Conservation (phyloP, 2,329 filamentous ascomycete species). For the Parastagonospora avenae region DNA sequence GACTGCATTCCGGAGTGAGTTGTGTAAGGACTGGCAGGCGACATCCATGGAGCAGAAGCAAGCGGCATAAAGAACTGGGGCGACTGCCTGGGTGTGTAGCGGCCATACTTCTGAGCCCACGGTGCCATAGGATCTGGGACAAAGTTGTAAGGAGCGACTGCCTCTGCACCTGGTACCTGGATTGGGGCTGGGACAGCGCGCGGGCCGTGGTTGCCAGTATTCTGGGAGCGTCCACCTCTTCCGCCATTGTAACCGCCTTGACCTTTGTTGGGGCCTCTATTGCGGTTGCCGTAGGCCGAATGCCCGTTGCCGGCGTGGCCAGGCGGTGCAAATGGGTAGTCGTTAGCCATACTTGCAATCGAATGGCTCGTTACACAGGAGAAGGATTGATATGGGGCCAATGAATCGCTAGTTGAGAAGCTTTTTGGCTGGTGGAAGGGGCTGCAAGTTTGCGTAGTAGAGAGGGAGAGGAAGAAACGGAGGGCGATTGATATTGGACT, state of each 20-base stretch:
- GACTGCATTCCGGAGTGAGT: too few species aligned
- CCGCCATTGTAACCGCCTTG: not conserved
- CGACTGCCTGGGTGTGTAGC: not conserved
- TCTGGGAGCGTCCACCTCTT: not conserved
- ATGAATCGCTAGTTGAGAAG: too few species aligned
- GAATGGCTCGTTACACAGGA: too few species aligned
- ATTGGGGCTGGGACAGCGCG: not conserved
- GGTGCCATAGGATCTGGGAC: not conserved
- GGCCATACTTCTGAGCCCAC: not conserved
- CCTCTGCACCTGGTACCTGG: not conserved
- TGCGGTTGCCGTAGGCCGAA: too few species aligned
- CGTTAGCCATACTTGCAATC: too few species aligned
- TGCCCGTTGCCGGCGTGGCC: too few species aligned
- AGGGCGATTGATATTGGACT: not conserved
- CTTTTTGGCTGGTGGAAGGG: too few species aligned
- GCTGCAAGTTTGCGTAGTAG: too few species aligned
- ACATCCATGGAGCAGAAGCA: not conserved
- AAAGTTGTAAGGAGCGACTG: not conserved
- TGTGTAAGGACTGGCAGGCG: too few species aligned
- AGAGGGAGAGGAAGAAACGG: too few species aligned
- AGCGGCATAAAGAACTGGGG: not conserved
- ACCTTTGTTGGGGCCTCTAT: not conserved
- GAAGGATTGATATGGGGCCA: too few species aligned
- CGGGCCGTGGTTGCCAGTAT: not conserved
- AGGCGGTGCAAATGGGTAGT: too few species aligned